Base-by-base conservation (phyloP, 495 filamentous ascomycete genomes). In the Friedmanniomyces endolithicus region DNA sequence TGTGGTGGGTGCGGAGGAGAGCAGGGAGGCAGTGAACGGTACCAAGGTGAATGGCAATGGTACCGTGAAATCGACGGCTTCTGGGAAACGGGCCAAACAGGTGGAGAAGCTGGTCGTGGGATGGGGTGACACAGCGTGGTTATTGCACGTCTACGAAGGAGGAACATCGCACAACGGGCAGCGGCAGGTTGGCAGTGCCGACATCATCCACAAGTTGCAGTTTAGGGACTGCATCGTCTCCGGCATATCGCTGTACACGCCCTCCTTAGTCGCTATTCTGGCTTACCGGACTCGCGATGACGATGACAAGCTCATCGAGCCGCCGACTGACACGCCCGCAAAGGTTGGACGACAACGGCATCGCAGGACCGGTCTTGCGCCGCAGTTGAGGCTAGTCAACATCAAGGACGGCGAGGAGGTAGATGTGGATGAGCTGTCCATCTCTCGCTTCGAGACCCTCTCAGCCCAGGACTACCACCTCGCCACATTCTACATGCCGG, bases 111-210 rank as follows among this genome's bases (percentile, higher is more conserved):
- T 97, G 34, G 72, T 97, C 11, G 82, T 97, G 44, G 92, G 92
- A 19, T 98, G 92, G 92, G 92, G 90, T 54, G 85, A 86, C 53
- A 94, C 86, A 8, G 85, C 95, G 37, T 98, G 92, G 92, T 82
- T 97, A 35, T 81, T 97, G 50, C 86, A 95, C 65, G 82, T 98
- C 4, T 84, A 88, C 65, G 83, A 88, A 3, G 84, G 87, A n/a
- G 77, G 79, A 19, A 64, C 78, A 48, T 78, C 78, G 41, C 76
- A 84, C 52, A 79, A 76, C 14, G 82, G 84, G 39, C 82, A 87
- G 62, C 78, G 77, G 58, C 83, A 78, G 53, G 77, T 83, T 62
- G 90, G 87, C 16, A 81, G 80, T 63, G 89, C 87, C 31, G 88
- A 95, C 61, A 89, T 95, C 60, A 76, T 87, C 53, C 92, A 90